Evolutionary conservation across 352 stramenopile species (phyloP), one percentile per base, ranked within the genome.

Genomic region (Pythium rishiriense): DNA sequence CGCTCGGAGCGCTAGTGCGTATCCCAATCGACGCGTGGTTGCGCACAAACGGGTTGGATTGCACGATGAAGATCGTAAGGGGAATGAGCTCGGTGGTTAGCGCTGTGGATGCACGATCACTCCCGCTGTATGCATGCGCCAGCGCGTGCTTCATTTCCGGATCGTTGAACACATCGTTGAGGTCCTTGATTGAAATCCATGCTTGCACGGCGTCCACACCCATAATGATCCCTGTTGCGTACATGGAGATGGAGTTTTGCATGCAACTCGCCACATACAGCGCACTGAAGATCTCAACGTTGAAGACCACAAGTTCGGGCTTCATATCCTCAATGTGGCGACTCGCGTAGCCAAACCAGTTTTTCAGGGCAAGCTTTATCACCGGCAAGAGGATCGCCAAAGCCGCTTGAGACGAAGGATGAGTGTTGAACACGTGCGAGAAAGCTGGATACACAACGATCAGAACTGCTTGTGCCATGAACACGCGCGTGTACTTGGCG

Each of bases 281-380:
- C 3, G 73, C 55, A 33, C 68, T 76, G 64, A 80, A 80, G 42
- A 80, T 42, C 26, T 77, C 73, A 22, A 75, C 63, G 37, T 50
- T 70, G n/a, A n/a, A n/a, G n/a, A n/a, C n/a, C n/a, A n/a, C n/a
- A n/a, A n/a, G 24, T 15, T 72, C 66, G 11, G 66, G 57, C 7
- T 70, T 58, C 22, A 70, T 28, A 17, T 75, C 66, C 58, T 72
- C 54, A 22, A 72, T 37, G 22, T 72, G 47, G 9, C 14, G 42
- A 9, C 57, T 57, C 3, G 47, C 33, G 15, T 57, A 57, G 9
- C 59, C 63, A 42, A 78, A 56, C 22, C 64, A 49, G 26, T 72
- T 71, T 47, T 72, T 72, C 55, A 71, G 62, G 24, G 61, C 6
- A 0, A 80, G 29, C 45, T 80, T 80, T 31, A 81, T 68, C 14